Evolutionary conservation across 345 rosid genomes (phyloP), one percentile per base, ranked within the genome.

Genomic region (Boechera divaricarpa): DNA sequence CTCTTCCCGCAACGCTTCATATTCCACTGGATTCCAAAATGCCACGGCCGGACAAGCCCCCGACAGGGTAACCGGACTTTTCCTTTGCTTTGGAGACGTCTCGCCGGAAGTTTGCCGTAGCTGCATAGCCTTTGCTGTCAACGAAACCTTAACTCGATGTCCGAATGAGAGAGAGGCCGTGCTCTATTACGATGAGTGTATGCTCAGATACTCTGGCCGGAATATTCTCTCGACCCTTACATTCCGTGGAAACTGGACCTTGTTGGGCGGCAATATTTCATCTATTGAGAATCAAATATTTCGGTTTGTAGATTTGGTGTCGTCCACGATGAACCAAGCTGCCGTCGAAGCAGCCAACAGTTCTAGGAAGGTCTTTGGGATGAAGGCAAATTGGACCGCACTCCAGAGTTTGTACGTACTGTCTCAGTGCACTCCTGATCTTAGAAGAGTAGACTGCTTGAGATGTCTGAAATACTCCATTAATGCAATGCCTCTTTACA

Each of bases 351-450:
- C 75, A 21, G 59, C 72, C 0, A 56, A 0, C 12, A 67, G 44
- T 58, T 8, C 69, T 1, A 84, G 68, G 38, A 82, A 67, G 59
- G 85, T 85, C 59, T 82, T 76, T 0, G 59, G 58, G 7, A 33
- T 2, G n/a, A 59, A 66, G 3, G 53, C 13, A 0, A 5, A 66
- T n/a, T 57, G 49, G 26, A 29, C 70, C 1, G 41, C 4, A 26
- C 54, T 32, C 2, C 45, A 53, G 24, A 38, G 1, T 0, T 24
- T 88, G 31, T 85, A 64, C 62, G 53, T 28, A 1, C 77, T 88
- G 2, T 79, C 13, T 2, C 85, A 88, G 83, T 88, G 92, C 65
- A 82, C 79, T 3, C 86, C 82, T 7, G 89, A 86, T 75, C 44
- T 86, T 39, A 63, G 69, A 2, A 4, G 24, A 1, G 0, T 0